Conservation (phyloP, 768 basidiomycete genomes). For the Leccinum ochraceum region DNA sequence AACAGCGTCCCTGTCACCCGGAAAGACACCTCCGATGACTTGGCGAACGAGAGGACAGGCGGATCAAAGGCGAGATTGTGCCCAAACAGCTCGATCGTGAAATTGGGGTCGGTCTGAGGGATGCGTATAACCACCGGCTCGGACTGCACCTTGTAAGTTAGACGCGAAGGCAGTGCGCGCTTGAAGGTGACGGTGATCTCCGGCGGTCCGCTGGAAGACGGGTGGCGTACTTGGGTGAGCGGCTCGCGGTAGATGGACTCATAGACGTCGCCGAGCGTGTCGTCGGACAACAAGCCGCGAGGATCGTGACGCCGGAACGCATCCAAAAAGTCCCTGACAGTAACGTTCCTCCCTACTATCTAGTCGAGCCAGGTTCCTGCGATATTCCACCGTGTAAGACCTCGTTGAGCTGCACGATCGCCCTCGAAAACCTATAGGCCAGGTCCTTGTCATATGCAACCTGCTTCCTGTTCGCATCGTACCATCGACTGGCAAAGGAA, state of each 20-base stretch:
- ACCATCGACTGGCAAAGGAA: too few species aligned
- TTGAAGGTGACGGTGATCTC: conserved; percentile 69
- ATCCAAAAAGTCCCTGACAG: conserved; percentile 76
- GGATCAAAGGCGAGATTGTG: conserved; percentile 91
- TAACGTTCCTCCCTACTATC: conserved; percentile 60
- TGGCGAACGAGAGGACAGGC: conserved; percentile 74
- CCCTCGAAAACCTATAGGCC: conserved; percentile 72
- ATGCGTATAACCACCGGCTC: conserved; percentile 87
- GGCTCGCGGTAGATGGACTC: conserved; percentile 70
- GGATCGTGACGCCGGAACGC: conserved; percentile 82
- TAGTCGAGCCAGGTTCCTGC: conserved; percentile 56
- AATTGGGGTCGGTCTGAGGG: conserved; percentile 78
- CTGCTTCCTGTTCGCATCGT: too few species aligned
- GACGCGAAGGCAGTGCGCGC: conserved; percentile 68
- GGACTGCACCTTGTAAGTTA: conserved; percentile 88
- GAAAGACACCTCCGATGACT: conserved; percentile 83
- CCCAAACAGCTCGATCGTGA: conserved; percentile 82
- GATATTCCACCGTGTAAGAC: conserved; percentile 76
- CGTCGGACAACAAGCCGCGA: conserved; percentile 67
- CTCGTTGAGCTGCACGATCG: conserved; percentile 88
- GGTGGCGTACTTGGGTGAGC: conserved; percentile 66
- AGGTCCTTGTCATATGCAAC: conserved; percentile 84
- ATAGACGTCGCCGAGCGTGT: conserved; percentile 77
- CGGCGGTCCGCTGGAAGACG: conserved; percentile 40
- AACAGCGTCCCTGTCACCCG: conserved; percentile 85